Evolutionary conservation across 768 basidiomycete species (phyloP).

Genomic region (Mycena latifolia): DNA sequence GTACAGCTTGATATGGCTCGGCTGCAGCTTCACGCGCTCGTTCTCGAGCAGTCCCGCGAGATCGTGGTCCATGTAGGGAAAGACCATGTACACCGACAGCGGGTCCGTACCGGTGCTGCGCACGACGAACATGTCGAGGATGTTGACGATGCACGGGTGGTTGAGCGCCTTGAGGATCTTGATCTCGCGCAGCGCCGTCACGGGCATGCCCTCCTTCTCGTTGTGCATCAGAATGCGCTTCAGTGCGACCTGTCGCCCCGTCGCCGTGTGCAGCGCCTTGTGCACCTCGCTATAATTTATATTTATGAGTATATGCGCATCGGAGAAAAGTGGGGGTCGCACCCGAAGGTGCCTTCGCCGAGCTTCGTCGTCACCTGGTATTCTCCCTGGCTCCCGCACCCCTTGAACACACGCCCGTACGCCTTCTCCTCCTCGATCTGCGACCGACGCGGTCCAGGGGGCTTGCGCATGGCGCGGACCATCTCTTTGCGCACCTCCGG

Average conservation of each 20-base stretch:
- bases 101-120: constrained; percentile 79
- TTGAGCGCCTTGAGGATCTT: constrained; percentile 93
- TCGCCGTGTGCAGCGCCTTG: constrained; percentile 79
- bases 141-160: constrained; percentile 88
- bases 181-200: constrained; percentile 96
- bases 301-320: constrained; percentile 13
- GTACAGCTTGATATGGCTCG: constrained; percentile 93
- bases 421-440: constrained; percentile 74
- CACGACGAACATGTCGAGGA: constrained; percentile 94
- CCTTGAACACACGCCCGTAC: constrained; percentile 76
- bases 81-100: constrained; percentile 96
- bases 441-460: constrained; percentile 62
- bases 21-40: constrained; percentile 84
- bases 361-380: constrained; percentile 90
- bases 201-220: constrained; percentile 96
- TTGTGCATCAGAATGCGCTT: constrained; percentile 98
- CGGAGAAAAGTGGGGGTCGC: constrained; percentile 12
- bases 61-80: constrained; percentile 99
- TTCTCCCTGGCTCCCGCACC: constrained; percentile 78
- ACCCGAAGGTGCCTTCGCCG: constrained; percentile 98
- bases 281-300: constrained; percentile 82
- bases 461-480: constrained; percentile 48
- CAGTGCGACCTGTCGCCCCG: constrained; percentile 79
- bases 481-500: constrained; percentile 36
- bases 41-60: constrained; percentile 95